Evolutionary conservation across 2,329 filamentous ascomycete genomes (phyloP).

Genomic region (Colletotrichum sp.): DNA sequence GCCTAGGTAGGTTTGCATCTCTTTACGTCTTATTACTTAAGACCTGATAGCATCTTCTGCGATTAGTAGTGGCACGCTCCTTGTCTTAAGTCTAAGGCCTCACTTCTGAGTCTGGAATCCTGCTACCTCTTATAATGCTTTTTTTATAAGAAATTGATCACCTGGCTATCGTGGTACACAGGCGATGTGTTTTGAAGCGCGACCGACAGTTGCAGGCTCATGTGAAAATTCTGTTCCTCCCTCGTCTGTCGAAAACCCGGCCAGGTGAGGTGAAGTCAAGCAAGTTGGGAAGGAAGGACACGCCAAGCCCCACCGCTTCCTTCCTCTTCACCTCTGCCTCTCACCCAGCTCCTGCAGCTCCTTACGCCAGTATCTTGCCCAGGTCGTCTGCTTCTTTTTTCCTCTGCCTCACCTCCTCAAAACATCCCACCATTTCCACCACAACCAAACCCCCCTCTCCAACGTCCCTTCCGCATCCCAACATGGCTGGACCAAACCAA

Average conservation of each 20-base stretch:
- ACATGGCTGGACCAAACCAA: not conserved
- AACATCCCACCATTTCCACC: not conserved
- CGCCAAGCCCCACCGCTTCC: not conserved
- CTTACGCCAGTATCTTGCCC: not conserved
- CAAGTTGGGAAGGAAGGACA: rapidly evolving
- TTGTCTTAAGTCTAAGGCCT: too few species aligned
- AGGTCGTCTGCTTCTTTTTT: not conserved
- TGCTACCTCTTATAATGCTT: too few species aligned
- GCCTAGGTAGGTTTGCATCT: too few species aligned
- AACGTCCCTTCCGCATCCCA: not conserved
- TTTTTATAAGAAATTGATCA: too few species aligned
- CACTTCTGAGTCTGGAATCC: too few species aligned
- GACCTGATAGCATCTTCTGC: too few species aligned
- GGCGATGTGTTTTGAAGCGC: too few species aligned
- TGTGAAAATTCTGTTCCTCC: not conserved
- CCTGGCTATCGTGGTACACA: too few species aligned
- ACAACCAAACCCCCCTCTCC: not conserved
- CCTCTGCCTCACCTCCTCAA: not conserved
- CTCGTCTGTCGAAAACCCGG: too few species aligned
- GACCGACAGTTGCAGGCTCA: not conserved
- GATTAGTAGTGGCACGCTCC: too few species aligned
- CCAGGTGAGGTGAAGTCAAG: rapidly evolving
- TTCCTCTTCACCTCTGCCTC: not conserved
- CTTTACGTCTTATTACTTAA: too few species aligned
- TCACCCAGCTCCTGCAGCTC: not conserved